Evolutionary conservation across 441 rosid genomes (phyloP).

Genomic region (Erodium texanum): DNA sequence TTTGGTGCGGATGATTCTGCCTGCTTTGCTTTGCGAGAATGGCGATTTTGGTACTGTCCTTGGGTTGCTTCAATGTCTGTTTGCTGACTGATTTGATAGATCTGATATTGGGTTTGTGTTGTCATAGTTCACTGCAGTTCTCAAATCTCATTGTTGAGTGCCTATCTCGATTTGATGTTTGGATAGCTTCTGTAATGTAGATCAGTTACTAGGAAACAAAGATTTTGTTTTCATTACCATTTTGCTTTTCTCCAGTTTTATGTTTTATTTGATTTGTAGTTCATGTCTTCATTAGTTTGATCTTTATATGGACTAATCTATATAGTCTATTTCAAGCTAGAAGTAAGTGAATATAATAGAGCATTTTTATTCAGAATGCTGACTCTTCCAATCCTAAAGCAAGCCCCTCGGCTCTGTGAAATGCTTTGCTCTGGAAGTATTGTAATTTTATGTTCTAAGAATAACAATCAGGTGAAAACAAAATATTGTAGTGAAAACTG

Average conservation of each 20-base stretch:
- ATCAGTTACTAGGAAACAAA: neutral
- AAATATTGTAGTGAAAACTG: too few species aligned
- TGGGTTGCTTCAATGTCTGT: neutral
- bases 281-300: too few species aligned
- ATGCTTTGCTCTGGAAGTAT: neutral
- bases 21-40: neutral
- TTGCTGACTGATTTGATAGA: neutral
- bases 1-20: neutral
- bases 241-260: neutral
- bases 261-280: too few species aligned
- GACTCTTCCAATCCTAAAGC: neutral
- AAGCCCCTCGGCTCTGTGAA: neutral
- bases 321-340: too few species aligned
- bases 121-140: neutral
- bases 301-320: too few species aligned
- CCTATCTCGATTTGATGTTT: neutral
- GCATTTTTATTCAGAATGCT: neutral
- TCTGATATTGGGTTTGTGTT: neutral
- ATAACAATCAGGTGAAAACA: too few species aligned
- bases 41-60: slow-evolving; percentile 2
- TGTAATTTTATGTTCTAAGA: too few species aligned
- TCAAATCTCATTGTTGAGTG: neutral
- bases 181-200: neutral
- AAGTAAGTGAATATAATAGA: neutral
- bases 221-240: neutral